Evolutionary conservation across 805 yeast genomes (phyloP), one percentile per base, ranked within the genome.

Genomic region (Dipodascus albidus): DNA sequence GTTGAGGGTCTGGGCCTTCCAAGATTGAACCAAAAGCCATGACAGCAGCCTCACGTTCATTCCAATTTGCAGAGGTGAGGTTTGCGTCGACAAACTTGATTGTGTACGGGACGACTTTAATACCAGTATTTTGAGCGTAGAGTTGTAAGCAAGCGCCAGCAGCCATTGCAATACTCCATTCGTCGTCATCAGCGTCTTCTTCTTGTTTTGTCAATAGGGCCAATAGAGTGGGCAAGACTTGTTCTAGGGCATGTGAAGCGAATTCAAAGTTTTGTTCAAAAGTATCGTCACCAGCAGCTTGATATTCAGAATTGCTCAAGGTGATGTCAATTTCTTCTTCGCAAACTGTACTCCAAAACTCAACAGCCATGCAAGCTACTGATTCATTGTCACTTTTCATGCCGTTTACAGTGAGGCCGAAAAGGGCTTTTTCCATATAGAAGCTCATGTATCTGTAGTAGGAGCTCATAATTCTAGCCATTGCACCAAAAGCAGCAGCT

Each of bases 291-390:
- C 54, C 57, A 44, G n/a, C 38, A 9, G 48, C 54, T 42, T 48
- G 58, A 14, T 52, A 61, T 50, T 81, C 82, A 58, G 79, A 64
- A 2, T 58, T 60, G 64, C 82, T 87, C 55, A 79, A 69, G 17
- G 85, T 80, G 55, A 87, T 81, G 58, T 87, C 96, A 58, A 86
- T 76, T 70, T 93, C 99, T 65, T 85, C 96, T 72, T 93, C 99
- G 73, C 98, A 90, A n/a, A 93, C 93, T n/a, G 99, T 88, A 55
- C 91, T 82, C 99, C 99, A 93, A 68, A 93, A 91, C 72, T 93
- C 99, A 54, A 93, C 93, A 27, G 99, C 97, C 97, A 91, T 90
- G 66, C 97, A 88, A 0, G 96, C 85, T 27, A 93, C 98, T 62
- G 80, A 80, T 62, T 86, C 95, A 70, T 87, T 85, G 33, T 71